Percentiles rank a stretch among this genome's conserved stretches.
Evolutionary conservation across 2,329 filamentous ascomycete species (phyloP).

Genomic region (Botrytis porri): DNA sequence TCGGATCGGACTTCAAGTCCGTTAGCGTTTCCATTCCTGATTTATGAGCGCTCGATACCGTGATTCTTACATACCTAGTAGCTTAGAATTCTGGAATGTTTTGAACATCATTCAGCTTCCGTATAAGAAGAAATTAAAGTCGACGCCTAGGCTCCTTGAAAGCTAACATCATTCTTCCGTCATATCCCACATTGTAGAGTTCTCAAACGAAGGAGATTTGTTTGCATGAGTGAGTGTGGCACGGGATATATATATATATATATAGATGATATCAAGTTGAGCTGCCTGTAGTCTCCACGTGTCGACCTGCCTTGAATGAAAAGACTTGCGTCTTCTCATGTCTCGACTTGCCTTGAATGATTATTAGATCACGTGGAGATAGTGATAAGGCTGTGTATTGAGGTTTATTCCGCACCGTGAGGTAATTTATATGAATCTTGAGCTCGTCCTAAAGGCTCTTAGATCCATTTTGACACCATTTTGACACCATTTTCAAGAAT

Average conservation of each 20-base stretch:
- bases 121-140: neutral
- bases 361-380: neutral
- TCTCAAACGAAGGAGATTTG: too few species aligned
- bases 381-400: neutral
- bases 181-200: neutral
- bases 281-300: neutral
- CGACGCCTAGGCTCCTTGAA: too few species aligned
- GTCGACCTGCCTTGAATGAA: neutral
- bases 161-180: too few species aligned
- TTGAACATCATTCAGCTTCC: neutral
- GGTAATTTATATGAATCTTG: neutral
- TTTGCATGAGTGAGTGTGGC: neutral
- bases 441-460: neutral
- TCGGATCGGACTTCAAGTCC: neutral
- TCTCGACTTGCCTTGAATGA: neutral
- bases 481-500: conserved; percentile 2
- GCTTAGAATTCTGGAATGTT: neutral
- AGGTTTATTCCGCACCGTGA: neutral
- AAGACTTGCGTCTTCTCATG: neutral
- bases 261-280: neutral
- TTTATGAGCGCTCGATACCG: neutral
- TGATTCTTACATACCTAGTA: neutral
- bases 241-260: neutral
- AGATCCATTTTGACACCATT: neutral
- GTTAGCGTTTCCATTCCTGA: neutral